phyloP scores from a whole-genome alignment of 164 flowering plant genomes.

The Berberis thunbergii region DNA sequence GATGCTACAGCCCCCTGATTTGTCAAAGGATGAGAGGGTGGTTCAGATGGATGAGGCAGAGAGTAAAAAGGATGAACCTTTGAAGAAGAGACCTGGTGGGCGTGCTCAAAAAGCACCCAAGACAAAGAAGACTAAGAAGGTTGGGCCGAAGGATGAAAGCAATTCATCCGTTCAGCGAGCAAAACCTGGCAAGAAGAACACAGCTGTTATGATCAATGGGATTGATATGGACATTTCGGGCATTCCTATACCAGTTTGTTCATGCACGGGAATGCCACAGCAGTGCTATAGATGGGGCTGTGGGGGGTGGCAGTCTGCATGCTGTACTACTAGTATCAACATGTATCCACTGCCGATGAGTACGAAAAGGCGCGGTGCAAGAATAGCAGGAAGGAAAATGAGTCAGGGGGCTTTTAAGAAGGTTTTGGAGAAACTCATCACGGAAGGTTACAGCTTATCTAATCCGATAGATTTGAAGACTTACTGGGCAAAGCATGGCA shows the following conservation, averaged over 20 bases:
- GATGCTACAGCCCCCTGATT: conserved; percentile 36
- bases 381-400: conserved; percentile 95
- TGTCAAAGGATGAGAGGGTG: conserved; percentile 24
- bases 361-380: conserved; percentile 75
- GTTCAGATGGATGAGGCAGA: conserved; percentile 29
- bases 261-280: conserved; percentile 76
- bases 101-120: conserved; percentile 40
- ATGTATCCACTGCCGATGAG: conserved; percentile 88
- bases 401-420: conserved; percentile 92
- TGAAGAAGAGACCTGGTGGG: conserved; percentile 36
- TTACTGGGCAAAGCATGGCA: conserved; percentile 92
- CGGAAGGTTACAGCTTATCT: conserved; percentile 63
- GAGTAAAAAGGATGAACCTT: conserved; percentile 33
- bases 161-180: conserved; percentile 34
- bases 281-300: conserved; percentile 94
- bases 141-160: conserved; percentile 31
- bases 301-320: conserved; percentile 97
- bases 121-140: conserved; percentile 44
- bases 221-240: conserved; percentile 69
- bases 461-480: conserved; percentile 76
- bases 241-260: conserved; percentile 78
- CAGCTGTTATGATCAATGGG: conserved; percentile 66
- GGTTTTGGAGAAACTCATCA: conserved; percentile 76
- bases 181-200: conserved; percentile 43
- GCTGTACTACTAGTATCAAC: conserved; percentile 78